Evolutionary conservation across 2,329 filamentous ascomycete genomes (phyloP), one percentile per base, ranked within the genome.

Genomic region (Epichloe festucae): DNA sequence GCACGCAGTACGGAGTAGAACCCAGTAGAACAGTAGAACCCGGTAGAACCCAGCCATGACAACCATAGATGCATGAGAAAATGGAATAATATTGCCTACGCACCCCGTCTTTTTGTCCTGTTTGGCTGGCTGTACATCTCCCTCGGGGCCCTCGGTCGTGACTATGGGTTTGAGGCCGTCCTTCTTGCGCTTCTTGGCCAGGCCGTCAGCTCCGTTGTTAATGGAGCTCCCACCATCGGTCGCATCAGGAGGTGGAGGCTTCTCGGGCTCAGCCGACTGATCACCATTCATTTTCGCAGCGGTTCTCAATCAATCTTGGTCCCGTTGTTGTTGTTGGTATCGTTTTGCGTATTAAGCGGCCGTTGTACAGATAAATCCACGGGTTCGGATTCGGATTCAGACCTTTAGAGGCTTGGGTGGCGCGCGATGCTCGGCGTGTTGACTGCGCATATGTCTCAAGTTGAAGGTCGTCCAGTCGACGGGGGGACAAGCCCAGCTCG

Each of bases 131-230:
- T 49, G 39, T 17, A 36, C 23, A 21, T 44, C 46, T 45, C 19
- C 14, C 14, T 44, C 49, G 10, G 27, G 14, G 69, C 73, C 67
- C 67, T 71, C 83, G 54, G 77, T 85, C 41, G 84, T 88, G 67
- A 88, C 84, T 63, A 88, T 87, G 61, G 85, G 85, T 70, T 87
- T 86, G 58, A 87, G 70, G 50, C 76, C 77, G 42, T 84, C 81
- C 75, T 88, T 88, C 73, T 84, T 83, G 63, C 83, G 77, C 75
- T 88, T 88, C 75, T 86, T 87, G 21, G 62, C 61, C 23, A 57
- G 53, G n/a, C 62, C 55, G 49, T 58, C 64, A 50, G 57, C 60
- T 51, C 63, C 61, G 53, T 68, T 31, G 27, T 31, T 31, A 3
- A 11, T 67, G 50, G 62, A 53, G 49, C 52, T 56, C 53, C 54